Evolutionary conservation across 441 rosid species (phyloP).

Genomic region (Hypseocharis bilobata): DNA sequence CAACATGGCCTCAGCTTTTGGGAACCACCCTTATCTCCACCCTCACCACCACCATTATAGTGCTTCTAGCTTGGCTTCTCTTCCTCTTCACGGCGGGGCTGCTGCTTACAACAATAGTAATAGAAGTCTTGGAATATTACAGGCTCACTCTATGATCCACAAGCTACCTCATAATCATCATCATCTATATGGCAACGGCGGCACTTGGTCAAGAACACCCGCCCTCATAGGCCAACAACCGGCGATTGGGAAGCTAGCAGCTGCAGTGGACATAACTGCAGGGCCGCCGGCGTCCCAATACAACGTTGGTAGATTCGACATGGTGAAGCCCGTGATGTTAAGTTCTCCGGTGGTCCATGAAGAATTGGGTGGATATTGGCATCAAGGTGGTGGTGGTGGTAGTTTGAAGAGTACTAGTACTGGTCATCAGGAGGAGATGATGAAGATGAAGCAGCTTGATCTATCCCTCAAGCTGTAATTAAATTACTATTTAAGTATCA

Average conservation of each 20-base stretch:
- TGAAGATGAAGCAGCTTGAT: constrained; percentile 41
- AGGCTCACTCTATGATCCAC: constrained; percentile 56
- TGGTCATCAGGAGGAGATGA: constrained; percentile 43
- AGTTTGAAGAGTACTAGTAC: constrained; percentile 23
- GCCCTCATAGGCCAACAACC: constrained; percentile 48
- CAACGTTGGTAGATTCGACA: constrained; percentile 34
- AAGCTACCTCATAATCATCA: constrained; percentile 35
- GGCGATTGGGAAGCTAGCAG: constrained; percentile 43
- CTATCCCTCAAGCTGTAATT: constrained; percentile 62
- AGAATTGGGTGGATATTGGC: constrained; percentile 24
- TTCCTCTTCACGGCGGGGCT: constrained; percentile 41
- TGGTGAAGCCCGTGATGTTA: constrained; percentile 21
- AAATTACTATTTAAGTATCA: constrained; percentile 8
- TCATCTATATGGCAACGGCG: constrained; percentile 29
- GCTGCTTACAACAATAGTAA: constrained; percentile 16
- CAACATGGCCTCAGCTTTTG: constrained; percentile 34
- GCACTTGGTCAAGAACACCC: constrained; percentile 33
- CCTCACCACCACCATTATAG: constrained; percentile 19
- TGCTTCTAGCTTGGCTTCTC: constrained; percentile 44
- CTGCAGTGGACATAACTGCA: not conserved
- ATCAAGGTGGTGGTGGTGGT: constrained; percentile 16
- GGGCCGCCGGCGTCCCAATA: not conserved
- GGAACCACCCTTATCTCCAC: constrained; percentile 35
- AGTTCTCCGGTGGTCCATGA: constrained; percentile 25
- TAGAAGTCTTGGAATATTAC: constrained; percentile 52